These are phyloP conservation scores for Ogataea pilisensis DNA, from an alignment of 805 yeast species.

Conservation along the genomic window DNA sequence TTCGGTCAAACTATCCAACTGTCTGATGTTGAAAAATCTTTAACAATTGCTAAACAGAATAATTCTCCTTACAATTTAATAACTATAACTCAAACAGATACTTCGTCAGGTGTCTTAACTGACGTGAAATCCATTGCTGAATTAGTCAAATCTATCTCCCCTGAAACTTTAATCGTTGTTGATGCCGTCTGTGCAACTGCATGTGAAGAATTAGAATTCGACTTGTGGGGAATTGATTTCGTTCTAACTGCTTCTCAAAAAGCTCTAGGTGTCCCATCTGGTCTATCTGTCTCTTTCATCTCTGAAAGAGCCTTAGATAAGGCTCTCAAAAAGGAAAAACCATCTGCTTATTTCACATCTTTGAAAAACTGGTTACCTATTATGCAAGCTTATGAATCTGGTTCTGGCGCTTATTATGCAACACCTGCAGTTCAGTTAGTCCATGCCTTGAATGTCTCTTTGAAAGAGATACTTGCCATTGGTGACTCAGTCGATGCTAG, in stretches of 20 bases:
- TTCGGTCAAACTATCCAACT: conserved; percentile 69
- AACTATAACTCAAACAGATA: conserved; percentile 93
- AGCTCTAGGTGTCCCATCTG: conserved; percentile 93
- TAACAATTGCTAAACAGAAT: conserved; percentile 36
- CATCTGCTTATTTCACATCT: conserved; percentile 61
- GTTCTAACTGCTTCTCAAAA: conserved; percentile 92
- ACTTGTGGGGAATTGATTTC: conserved; percentile 85
- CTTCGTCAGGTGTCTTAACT: conserved; percentile 89
- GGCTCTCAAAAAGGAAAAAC: conserved; percentile 45
- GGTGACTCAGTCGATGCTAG: conserved; percentile 48
- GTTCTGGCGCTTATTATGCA: conserved; percentile 83
- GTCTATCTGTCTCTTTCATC: conserved; percentile 73
- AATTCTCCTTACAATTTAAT: conserved; percentile 51
- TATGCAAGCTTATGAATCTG: conserved; percentile 80
- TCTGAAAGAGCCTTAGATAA: conserved; percentile 69
- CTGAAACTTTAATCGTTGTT: conserved; percentile 78
- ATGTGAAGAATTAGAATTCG: conserved; percentile 81
- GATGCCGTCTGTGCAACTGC: conserved; percentile 96
- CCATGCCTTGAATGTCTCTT: conserved; percentile 73
- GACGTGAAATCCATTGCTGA: conserved; percentile 62
- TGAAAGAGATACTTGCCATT: conserved; percentile 56
- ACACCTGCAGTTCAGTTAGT: conserved; percentile 92
- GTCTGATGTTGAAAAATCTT: conserved; percentile 49
- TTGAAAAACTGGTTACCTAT: conserved; percentile 85
- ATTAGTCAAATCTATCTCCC: conserved; percentile 60